These are phyloP conservation scores for Combretum micranthum DNA, from an alignment of 345 rosid genomes.

Conservation along the genomic window DNA sequence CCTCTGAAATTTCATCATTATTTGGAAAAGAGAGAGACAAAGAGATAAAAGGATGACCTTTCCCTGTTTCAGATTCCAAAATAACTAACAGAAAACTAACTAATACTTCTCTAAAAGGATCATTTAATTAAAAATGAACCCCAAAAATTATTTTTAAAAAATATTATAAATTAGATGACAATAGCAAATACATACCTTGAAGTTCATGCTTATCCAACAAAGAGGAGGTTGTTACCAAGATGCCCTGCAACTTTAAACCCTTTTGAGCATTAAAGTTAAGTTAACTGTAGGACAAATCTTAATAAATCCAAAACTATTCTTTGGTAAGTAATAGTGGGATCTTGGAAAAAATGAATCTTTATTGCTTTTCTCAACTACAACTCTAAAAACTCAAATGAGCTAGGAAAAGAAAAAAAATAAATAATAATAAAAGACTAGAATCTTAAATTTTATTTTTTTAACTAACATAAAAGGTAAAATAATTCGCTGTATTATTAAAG, in stretches of 20 bases:
- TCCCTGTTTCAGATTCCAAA: no score
- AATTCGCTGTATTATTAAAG: no score
- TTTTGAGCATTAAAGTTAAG: constrained; percentile 10
- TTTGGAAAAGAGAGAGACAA: no score
- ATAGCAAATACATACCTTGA: constrained; percentile 6
- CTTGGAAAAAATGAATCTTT: background rate
- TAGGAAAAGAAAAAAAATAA: no score
- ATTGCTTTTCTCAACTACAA: constrained; percentile 11
- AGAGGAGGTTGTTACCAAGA: constrained; percentile 11
- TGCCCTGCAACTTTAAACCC: no score
- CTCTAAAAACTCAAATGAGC: constrained; percentile 1
- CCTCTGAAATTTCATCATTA: no score
- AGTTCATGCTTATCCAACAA: constrained; percentile 22
- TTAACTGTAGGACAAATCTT: constrained; percentile 15
- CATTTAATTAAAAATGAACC: background rate
- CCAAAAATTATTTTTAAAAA: background rate
- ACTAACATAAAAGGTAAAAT: no score
- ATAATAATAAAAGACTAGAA: no score
- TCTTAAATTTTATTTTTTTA: no score
- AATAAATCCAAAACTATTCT: constrained; percentile 12
- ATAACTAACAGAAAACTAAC: no score
- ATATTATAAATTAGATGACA: background rate
- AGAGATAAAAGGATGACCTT: no score
- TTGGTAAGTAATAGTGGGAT: constrained; percentile 5
- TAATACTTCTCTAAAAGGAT: background rate